phyloP scores from a whole-genome alignment of 2,329 filamentous ascomycete genomes.

The Aspergillus transmontanensis region DNA sequence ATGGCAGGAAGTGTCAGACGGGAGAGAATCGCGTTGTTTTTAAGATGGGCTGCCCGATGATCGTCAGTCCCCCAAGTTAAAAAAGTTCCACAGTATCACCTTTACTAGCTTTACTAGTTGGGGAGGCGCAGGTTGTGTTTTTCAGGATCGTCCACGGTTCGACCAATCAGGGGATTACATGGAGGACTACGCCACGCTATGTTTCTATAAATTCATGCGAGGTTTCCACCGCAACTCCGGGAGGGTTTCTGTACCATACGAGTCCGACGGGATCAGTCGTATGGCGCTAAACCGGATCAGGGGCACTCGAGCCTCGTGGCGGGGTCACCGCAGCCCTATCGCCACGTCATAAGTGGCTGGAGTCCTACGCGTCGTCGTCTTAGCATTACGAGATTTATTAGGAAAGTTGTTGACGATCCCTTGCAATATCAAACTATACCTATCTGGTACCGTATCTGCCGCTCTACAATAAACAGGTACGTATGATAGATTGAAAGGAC shows the following conservation, averaged over 20 bases:
- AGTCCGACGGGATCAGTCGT: neutral
- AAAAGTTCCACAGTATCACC: neutral
- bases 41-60: slow-evolving; percentile 10
- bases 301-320: slow-evolving; percentile 14
- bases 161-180: slow-evolving; percentile 17
- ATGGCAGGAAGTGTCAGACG: slow-evolving; percentile 5
- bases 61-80: neutral
- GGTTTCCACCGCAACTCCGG: slow-evolving; percentile 18
- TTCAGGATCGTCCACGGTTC: slow-evolving; percentile 2
- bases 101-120: neutral
- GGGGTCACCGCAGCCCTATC: slow-evolving; percentile 18
- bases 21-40: slow-evolving; percentile 11
- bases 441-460: neutral
- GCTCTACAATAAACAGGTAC: neutral
- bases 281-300: slow-evolving; percentile 8
- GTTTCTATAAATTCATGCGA: slow-evolving; percentile 26
- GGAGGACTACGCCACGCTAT: slow-evolving; percentile 27
- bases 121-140: slow-evolving; percentile 22
- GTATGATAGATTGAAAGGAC: no score
- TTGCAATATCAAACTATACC: neutral
- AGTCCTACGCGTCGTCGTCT: slow-evolving; percentile 13
- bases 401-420: neutral
- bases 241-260: neutral
- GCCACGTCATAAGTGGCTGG: slow-evolving; percentile 24
- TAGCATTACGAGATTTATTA: neutral